Conservation (phyloP, 75 land plant genomes). For the Cupressus sempervirens region DNA sequence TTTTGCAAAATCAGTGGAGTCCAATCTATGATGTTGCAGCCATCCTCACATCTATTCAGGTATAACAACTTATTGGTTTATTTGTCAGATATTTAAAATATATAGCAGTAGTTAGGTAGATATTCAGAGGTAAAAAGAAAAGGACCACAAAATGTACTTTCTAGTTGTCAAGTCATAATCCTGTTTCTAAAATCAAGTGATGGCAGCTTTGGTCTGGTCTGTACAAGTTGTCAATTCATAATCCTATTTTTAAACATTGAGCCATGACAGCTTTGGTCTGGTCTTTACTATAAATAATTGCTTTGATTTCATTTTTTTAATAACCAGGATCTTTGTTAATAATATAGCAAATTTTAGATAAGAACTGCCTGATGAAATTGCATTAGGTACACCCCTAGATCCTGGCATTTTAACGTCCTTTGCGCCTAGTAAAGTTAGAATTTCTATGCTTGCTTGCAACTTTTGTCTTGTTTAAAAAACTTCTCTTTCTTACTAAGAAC, state of each 20-base stretch:
- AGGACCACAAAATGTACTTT: not conserved
- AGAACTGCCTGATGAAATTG: not conserved
- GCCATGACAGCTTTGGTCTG: not conserved
- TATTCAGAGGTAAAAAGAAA: not conserved
- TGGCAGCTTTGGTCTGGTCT: not conserved
- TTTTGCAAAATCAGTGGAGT: conserved; percentile 87
- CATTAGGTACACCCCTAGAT: not conserved
- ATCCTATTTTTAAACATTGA: not conserved
- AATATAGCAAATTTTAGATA: not conserved
- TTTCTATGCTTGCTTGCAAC: not conserved
- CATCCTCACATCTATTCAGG: conserved; percentile 82
- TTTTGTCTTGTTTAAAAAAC: not conserved
- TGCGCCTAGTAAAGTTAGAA: not conserved
- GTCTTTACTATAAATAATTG: not conserved
- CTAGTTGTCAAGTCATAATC: not conserved
- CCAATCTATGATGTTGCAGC: conserved; percentile 88
- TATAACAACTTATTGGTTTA: conserved; percentile 7
- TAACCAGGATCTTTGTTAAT: not conserved
- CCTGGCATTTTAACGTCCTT: not conserved
- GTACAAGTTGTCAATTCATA: not conserved
- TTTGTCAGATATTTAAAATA: not conserved
- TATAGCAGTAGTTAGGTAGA: not conserved
- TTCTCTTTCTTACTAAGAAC: not conserved
- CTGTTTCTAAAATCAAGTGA: not conserved
- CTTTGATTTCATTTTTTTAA: not conserved